Conservation (phyloP, 805 yeast genomes). For the Ogataea paradorogensis region DNA sequence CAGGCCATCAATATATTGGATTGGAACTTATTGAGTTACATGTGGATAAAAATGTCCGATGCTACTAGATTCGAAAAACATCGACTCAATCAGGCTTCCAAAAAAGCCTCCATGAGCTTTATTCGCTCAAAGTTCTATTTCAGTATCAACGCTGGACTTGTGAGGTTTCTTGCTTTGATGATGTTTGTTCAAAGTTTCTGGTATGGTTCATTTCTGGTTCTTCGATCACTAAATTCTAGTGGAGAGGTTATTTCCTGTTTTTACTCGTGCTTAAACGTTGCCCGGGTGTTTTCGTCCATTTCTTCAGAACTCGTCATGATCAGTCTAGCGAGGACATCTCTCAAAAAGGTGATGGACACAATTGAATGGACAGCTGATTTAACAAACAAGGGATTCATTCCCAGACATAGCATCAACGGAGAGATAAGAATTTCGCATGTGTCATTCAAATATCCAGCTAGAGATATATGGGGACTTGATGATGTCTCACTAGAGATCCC, state of each 20-base stretch:
- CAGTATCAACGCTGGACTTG: slow-evolving; percentile 52
- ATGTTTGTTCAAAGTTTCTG: slow-evolving; percentile 92
- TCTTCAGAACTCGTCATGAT: slow-evolving; percentile 57
- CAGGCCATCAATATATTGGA: slow-evolving; percentile 58
- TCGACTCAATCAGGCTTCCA: slow-evolving; percentile 37
- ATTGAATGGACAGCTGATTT: slow-evolving; percentile 23
- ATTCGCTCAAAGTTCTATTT: slow-evolving; percentile 45
- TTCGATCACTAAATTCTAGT: slow-evolving; percentile 45
- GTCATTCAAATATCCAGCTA: slow-evolving; percentile 59
- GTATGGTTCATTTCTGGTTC: slow-evolving; percentile 76
- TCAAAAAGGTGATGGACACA: slow-evolving; percentile 44
- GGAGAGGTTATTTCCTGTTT: slow-evolving; percentile 80
- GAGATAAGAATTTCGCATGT: slow-evolving; percentile 54
- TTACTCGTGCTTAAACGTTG: slow-evolving; percentile 73
- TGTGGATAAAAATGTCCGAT: slow-evolving; percentile 58
- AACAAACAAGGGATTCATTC: slow-evolving; percentile 14
- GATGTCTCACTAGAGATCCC: slow-evolving; percentile 45
- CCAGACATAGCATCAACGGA: slow-evolving; percentile 39
- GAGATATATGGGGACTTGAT: slow-evolving; percentile 48
- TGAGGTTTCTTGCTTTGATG: slow-evolving; percentile 56
- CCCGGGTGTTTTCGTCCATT: slow-evolving; percentile 54
- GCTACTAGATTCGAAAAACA: slow-evolving; percentile 52
- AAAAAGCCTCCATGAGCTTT: slow-evolving; percentile 37
- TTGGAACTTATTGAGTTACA: slow-evolving; percentile 65
- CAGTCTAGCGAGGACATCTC: slow-evolving; percentile 73